A percentile compares a stretch with the other conserved stretches of the same genome.
Evolutionary conservation across 768 basidiomycete genomes (phyloP).

Genomic region (Tulasnella calospora): DNA sequence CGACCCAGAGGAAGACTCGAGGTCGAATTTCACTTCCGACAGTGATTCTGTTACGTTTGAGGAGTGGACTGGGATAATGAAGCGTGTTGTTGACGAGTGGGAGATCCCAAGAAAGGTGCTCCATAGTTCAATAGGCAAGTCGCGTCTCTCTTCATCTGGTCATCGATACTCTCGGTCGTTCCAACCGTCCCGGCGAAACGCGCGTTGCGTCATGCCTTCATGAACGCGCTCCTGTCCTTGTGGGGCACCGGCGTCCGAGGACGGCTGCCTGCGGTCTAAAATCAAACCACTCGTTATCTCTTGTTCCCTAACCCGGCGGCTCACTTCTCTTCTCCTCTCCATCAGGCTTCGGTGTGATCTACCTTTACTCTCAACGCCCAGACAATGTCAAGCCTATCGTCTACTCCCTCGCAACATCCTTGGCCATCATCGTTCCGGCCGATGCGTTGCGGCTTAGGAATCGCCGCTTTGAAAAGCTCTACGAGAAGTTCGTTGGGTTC

Average conservation of each 20-base stretch:
- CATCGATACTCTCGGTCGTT: background rate
- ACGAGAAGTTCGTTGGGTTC: slow-evolving; percentile 68
- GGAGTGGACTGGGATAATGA: slow-evolving; percentile 11
- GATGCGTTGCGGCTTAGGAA: slow-evolving; percentile 70
- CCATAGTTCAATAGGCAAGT: slow-evolving; percentile 83
- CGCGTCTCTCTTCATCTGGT: slow-evolving; percentile 8
- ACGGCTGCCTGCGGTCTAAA: too few relatives aligned
- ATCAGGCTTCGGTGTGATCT: slow-evolving; percentile 59
- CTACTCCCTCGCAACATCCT: slow-evolving; percentile 55
- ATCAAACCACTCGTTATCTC: background rate
- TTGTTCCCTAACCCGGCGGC: background rate
- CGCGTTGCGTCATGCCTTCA: too few relatives aligned
- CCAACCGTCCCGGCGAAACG: background rate
- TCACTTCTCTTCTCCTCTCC: slow-evolving; percentile 18
- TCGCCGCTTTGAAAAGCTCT: slow-evolving; percentile 59
- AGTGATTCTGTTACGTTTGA: background rate
- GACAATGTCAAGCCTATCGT: slow-evolving; percentile 52
- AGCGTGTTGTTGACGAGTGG: slow-evolving; percentile 49
- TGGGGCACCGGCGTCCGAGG: too few relatives aligned
- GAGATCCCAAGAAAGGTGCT: slow-evolving; percentile 85
- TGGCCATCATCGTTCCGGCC: slow-evolving; percentile 64
- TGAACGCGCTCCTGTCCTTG: too few relatives aligned
- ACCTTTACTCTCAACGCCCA: slow-evolving; percentile 51
- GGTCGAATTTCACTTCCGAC: background rate
- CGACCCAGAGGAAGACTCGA: background rate